Base-by-base conservation (phyloP, 345 rosid genomes). In the Melastoma malabathricum region DNA sequence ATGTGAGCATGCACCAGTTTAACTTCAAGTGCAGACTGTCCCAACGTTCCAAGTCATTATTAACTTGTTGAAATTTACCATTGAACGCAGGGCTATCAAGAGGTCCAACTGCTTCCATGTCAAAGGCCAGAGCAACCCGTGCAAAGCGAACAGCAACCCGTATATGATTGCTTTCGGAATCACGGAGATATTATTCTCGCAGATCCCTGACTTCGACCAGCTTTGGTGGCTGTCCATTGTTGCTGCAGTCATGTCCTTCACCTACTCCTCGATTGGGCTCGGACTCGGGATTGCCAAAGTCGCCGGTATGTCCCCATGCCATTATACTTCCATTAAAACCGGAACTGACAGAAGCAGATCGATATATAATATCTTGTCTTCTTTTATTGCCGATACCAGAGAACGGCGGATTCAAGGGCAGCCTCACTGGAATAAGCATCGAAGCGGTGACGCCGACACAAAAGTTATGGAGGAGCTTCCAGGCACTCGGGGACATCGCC, bases 21-120 rank as follows among this genome's bases (percentile, higher is more conserved):
- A 25, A 15, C 14, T 13, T 51, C 54, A 13, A 0, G n/a, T 31
- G 25, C 25, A 4, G 25, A 22, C 25, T 22, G 25, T 51, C 14
- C 4, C 19, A 38, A 29, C 20, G 1, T 7, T 51, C 2, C 14
- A 31, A 0, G 17, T 15, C 9, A 4, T 25, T 51, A 41, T 2
- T 18, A 51, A 43, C 12, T n/a, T 29, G 43, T 27, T 68, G 48
- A 14, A n/a, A 9, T 44, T 13, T 55, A 25, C 45, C 45, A 48
- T 18, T 6, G 25, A 19, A 59, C 54, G 63, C 79, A 77, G 80
- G 75, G 80, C 83, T 13, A 56, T 74, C 9, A 58, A 57, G 50
- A 77, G 70, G 65, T 79, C 94, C 1, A 79, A 75, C 48, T 85
- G 94, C 61, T 77, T 79, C 54, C 84, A 82, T 52, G 44, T 25